Percentiles rank a stretch among this genome's conserved stretches.
Evolutionary conservation across 345 rosid species (phyloP).

Genomic region (Ceriops zippeliana): DNA sequence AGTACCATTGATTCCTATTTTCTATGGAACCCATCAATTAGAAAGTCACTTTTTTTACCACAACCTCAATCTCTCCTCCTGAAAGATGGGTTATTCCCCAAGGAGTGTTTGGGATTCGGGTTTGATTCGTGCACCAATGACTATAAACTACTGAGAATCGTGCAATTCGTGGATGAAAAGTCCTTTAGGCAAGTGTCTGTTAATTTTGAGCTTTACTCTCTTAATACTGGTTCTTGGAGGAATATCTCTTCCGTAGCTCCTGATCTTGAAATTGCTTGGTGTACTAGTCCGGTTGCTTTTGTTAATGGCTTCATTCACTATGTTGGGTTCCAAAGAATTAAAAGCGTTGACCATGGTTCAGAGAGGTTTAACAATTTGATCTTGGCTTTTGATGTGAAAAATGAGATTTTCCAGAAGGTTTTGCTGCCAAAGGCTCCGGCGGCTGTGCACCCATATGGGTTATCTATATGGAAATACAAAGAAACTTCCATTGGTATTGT

Average conservation of each 20-base stretch:
- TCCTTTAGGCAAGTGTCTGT: not conserved
- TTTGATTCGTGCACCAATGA: not conserved
- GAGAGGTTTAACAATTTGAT: not conserved
- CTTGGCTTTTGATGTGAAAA: constrained; percentile 4
- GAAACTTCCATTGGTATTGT: not conserved
- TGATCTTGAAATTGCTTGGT: not conserved
- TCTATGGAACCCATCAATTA: not conserved
- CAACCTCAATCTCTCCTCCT: not conserved
- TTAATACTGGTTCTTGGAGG: not conserved
- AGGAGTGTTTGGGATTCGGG: not conserved
- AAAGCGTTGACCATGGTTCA: too few relatives aligned
- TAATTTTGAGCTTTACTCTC: constrained; percentile 1
- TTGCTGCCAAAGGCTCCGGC: not conserved
- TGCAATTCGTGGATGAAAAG: not conserved
- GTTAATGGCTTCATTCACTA: not conserved
- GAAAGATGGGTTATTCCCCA: not conserved
- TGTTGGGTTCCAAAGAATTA: not conserved
- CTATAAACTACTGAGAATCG: not conserved
- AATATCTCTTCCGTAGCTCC: not conserved
- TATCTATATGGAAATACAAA: not conserved
- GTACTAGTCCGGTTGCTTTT: not conserved
- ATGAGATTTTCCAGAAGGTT: constrained; percentile 1
- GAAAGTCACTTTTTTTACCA: not conserved
- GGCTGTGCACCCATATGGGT: not conserved
- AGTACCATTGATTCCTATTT: not conserved